Conservation (phyloP, 208 protist genomes). For the Crithidia mellificae region DNA sequence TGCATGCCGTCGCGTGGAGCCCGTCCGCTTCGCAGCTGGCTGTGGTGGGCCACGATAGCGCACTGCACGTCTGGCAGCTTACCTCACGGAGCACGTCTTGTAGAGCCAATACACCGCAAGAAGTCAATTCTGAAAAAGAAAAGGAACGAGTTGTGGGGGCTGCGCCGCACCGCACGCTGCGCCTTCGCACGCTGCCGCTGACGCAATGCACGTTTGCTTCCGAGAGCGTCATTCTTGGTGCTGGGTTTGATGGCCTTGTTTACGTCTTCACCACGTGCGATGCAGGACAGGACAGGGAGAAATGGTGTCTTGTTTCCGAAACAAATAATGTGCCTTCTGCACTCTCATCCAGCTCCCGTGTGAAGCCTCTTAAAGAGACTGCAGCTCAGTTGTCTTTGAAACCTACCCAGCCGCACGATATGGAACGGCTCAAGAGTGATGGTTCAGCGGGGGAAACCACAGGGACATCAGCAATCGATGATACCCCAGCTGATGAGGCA, state of each 20-base stretch:
- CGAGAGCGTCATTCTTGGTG: constrained; percentile 8
- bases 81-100: no score
- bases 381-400: no score
- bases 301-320: constrained; percentile 3
- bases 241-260: constrained; percentile 24
- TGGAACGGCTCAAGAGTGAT: no score
- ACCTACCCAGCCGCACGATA: no score
- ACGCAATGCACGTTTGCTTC: constrained; percentile 19
- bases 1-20: constrained; percentile 22
- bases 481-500: neutral
- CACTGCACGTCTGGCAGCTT: constrained; percentile 18
- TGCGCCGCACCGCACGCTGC: neutral
- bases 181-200: constrained; percentile 23
- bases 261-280: constrained; percentile 15
- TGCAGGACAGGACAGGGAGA: neutral
- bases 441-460: no score
- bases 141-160: no score
- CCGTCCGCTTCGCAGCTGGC: constrained; percentile 20
- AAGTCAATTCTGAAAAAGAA: no score
- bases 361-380: no score
- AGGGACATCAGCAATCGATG: neutral
- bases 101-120: no score
- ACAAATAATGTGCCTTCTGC: neutral
- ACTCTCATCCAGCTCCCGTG: no score
- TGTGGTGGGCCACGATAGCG: constrained; percentile 28